Evolutionary conservation across 2,329 filamentous ascomycete genomes (phyloP), one percentile per base, ranked within the genome.

Genomic region (Pezicula radicicola): DNA sequence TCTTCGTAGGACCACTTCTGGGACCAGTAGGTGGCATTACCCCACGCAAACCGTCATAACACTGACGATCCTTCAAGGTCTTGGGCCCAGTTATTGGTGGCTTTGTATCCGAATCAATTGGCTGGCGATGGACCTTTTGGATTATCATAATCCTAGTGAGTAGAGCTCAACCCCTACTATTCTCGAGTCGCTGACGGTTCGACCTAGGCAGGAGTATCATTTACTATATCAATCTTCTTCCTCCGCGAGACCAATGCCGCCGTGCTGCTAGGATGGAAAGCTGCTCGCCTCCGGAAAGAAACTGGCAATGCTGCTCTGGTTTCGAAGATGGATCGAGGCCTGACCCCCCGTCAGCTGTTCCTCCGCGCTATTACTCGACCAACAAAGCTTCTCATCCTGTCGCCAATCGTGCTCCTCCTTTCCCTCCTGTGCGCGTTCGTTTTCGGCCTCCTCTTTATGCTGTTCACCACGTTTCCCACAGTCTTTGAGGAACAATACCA

Each of bases 301-400:
- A 81, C 77, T 0, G 75, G 78, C 16, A 83, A 84, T 54, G 49
- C 54, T 0, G 55, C 66, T 12, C 63, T 85, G 5, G 80, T 80
- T 0, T 78, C 77, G 25, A 54, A 54, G 48, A 50, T 64, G 16
- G 63, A 66, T 46, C 48, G 50, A 13, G 63, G 64, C 16, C 54
- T 66, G 6, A 63, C 67, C 0, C 55, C 68, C 1, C 50, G 56
- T 6, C 59, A 68, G 41, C 53, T 71, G 1, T 63, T 75, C 51
- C 45, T 56, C 10, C 58, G 63, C 27, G 66, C 69, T 27, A 66
- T 74, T 15, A 55, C 67, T 21, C 68, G 73, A n/a, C 72, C 73
- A 5, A 55, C 66, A 25, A 72, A 70, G 50, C 62, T 75, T 43
- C 68, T 74, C 28, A 33, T 72, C 9, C 60, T 70, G 9, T 76